Evolutionary conservation across 2,329 filamentous ascomycete species (phyloP), one percentile per base, ranked within the genome.

Genomic region (Fusarium domesticum): DNA sequence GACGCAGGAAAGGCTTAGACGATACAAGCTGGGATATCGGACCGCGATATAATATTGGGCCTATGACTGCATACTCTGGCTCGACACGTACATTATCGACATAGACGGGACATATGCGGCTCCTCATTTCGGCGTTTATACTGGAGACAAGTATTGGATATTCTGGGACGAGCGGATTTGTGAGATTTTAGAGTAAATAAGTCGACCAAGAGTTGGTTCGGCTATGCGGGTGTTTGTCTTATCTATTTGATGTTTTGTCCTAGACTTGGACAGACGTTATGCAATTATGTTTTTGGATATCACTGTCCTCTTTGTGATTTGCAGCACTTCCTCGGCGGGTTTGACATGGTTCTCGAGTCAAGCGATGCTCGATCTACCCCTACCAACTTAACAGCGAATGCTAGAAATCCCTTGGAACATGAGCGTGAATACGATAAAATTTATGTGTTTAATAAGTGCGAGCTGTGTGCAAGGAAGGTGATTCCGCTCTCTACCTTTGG

Each of bases 1-100:
- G 65, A 65, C 36, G 64, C 64, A 16, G 64, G 64, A 50, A 67
- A 65, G 45, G 58, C 57, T 23, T 67, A 45, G 33, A 5, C 14
- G 23, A n/a, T n/a, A n/a, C n/a, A n/a, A n/a, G n/a, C 14, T 28
- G 23, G 23, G 7, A 28, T 28, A 10, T 28, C 14, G 10, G 23
- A 3, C 14, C 14, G 8, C 23, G 14, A 8, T 12, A 28, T 28
- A 12, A 28, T 28, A 25, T 39, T 36, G 39, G 45, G 37, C 35
- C 46, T 45, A 35, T 33, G 35, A 32, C 32, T 35, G 42, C 37
- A n/a, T 39, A 47, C 43, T 39, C 44, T 31, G 38, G 47, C 33
- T 40, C 42, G 43, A 53, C 42, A 39, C 53, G 56, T 60, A 59
- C 39, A 60, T 60, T 57, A 28, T 43, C 51, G 47, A 48, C 39